Evolutionary conservation across 169 alveolate species (phyloP).

Genomic region (Plasmodium gaboni): DNA sequence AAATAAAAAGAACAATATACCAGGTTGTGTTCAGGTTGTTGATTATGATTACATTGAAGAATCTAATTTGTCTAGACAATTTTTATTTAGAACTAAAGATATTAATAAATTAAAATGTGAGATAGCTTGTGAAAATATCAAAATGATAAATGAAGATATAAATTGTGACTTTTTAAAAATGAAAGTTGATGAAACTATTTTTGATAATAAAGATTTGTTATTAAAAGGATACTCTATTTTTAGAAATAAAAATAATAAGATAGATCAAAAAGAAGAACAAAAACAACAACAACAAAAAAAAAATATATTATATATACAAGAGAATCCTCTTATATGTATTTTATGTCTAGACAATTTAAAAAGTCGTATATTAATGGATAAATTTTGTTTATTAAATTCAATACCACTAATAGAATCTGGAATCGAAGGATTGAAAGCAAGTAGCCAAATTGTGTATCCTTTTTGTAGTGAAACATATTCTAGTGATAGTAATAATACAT

Average conservation of each 20-base stretch:
- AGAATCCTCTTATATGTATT: constrained; percentile 46
- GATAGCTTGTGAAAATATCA: constrained; percentile 64
- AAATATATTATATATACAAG: background rate
- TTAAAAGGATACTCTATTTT: constrained; percentile 2
- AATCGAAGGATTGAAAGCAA: constrained; percentile 68
- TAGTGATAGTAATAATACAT: background rate
- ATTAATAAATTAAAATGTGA: constrained; percentile 59
- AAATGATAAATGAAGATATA: constrained; percentile 39
- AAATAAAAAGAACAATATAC: background rate
- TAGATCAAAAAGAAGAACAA: background rate
- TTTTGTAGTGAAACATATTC: constrained; percentile 60
- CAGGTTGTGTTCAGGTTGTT: constrained; percentile 93
- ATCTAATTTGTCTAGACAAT: constrained; percentile 97
- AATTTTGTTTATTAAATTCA: constrained; percentile 50
- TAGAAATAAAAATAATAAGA: background rate
- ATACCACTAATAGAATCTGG: constrained; percentile 67
- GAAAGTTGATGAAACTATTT: constrained; percentile 36
- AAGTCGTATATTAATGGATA: constrained; percentile 33
- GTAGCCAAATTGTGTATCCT: constrained; percentile 67
- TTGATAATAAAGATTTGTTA: constrained; percentile 13
- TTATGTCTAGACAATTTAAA: constrained; percentile 63
- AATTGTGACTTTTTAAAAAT: constrained; percentile 37
- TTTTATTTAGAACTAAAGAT: constrained; percentile 88
- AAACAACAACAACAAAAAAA: background rate
- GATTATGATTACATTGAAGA: constrained; percentile 98